These are phyloP conservation scores for Echium plantagineum DNA, from an alignment of 257 asterid genomes.

Conservation along the genomic window DNA sequence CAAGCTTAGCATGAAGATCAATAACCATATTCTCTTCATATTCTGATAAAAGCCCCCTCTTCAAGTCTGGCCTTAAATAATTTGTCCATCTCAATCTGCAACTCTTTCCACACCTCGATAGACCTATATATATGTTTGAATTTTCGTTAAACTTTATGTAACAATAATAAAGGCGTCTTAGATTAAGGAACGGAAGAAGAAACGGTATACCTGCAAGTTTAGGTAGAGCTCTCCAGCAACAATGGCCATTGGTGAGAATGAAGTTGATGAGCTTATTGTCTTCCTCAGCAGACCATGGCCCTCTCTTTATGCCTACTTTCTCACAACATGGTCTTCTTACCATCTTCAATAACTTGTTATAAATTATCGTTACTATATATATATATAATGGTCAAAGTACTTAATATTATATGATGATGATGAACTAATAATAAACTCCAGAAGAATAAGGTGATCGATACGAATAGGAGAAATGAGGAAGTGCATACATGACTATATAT, in stretches of 20 bases:
- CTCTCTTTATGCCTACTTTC: slow-evolving; percentile 91
- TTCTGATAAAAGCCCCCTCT: slow-evolving; percentile 82
- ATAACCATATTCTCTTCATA: slow-evolving; percentile 84
- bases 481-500: background rate
- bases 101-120: slow-evolving; percentile 89
- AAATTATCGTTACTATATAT: background rate
- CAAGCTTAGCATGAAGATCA: slow-evolving; percentile 95
- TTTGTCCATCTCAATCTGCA: slow-evolving; percentile 94
- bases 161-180: too few relatives aligned
- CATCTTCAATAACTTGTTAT: slow-evolving; percentile 29
- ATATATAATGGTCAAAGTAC: background rate
- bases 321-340: slow-evolving; percentile 96
- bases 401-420: too few relatives aligned
- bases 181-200: too few relatives aligned
- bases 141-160: too few relatives aligned
- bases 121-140: too few relatives aligned
- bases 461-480: too few relatives aligned
- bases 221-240: slow-evolving; percentile 98
- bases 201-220: slow-evolving; percentile 98
- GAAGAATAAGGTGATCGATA: too few relatives aligned
- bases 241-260: slow-evolving; percentile 79
- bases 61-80: slow-evolving; percentile 83
- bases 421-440: too few relatives aligned
- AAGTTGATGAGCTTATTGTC: slow-evolving; percentile 77
- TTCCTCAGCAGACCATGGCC: slow-evolving; percentile 94